These are phyloP conservation scores for Fistulinella cinereoalba DNA, from an alignment of 1,284 basidiomycete species.

Conservation along the genomic window DNA sequence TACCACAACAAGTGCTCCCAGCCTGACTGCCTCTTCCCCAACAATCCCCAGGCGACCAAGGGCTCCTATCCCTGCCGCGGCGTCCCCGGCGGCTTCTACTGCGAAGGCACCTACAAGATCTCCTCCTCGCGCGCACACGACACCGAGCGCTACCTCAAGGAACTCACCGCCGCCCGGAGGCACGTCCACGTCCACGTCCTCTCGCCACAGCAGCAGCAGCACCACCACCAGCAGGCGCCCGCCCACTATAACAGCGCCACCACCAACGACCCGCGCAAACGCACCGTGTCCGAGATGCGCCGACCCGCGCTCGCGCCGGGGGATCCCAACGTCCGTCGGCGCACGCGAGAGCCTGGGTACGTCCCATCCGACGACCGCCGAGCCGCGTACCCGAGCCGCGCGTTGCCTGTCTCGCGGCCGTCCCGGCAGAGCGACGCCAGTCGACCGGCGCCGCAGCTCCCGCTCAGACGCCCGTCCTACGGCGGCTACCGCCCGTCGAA, in stretches of 20 bases:
- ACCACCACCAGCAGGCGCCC: too few relatives aligned
- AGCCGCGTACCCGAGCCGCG: slow-evolving; percentile 4
- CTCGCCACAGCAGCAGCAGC: too few relatives aligned
- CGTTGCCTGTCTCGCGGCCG: neutral
- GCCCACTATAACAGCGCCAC: too few relatives aligned
- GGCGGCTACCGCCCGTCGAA: slow-evolving; percentile 19
- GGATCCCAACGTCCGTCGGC: slow-evolving; percentile 12
- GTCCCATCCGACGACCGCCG: slow-evolving; percentile 5
- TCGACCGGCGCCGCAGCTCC: slow-evolving; percentile 14
- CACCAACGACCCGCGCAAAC: too few relatives aligned
- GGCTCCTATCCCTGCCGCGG: slow-evolving; percentile 37
- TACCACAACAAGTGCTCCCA: slow-evolving; percentile 41
- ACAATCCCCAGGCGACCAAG: slow-evolving; percentile 37
- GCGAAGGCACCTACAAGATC: slow-evolving; percentile 37
- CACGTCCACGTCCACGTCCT: too few relatives aligned
- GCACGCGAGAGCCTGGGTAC: slow-evolving; percentile 12
- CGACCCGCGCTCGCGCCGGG: slow-evolving; percentile 16
- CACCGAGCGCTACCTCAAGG: slow-evolving; percentile 32
- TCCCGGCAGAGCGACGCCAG: slow-evolving; percentile 20
- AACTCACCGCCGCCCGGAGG: slow-evolving; percentile 24
- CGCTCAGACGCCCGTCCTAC: slow-evolving; percentile 15
- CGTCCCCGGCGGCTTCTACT: slow-evolving; percentile 33
- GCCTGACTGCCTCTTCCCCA: slow-evolving; percentile 33
- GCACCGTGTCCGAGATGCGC: slow-evolving; percentile 26
- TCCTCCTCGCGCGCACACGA: slow-evolving; percentile 35